Conservation (phyloP, 2,329 filamentous ascomycete genomes). For the Allantophomopsis lycopodina region DNA sequence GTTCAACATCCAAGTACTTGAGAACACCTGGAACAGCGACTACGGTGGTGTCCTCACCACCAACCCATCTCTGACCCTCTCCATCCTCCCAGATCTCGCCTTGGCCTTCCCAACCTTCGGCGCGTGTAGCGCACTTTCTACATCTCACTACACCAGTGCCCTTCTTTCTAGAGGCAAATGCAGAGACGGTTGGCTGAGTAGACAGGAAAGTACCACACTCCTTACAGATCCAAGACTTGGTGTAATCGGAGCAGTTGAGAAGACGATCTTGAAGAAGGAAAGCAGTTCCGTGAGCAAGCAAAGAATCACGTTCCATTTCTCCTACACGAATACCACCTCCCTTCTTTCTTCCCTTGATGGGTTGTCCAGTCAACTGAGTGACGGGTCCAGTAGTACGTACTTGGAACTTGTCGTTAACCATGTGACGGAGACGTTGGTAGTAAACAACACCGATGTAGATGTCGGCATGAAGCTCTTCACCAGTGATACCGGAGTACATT, state of each 20-base stretch:
- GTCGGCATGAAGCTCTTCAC: conserved; percentile 83
- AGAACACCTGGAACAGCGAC: conserved; percentile 89
- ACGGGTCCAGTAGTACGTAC: conserved; percentile 92
- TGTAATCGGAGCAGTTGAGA: conserved; percentile 94
- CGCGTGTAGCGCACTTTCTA: conserved; percentile 51
- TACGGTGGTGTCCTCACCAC: conserved; percentile 80
- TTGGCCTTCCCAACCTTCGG: conserved; percentile 28
- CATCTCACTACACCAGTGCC: conserved; percentile 62
- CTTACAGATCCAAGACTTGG: conserved; percentile 79
- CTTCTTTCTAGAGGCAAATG: conserved; percentile 49
- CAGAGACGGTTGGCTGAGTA: conserved; percentile 65
- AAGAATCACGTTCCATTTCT: conserved; percentile 95
- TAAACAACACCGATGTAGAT: conserved; percentile 97
- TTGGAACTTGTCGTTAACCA: conserved; percentile 99
- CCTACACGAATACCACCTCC: conserved; percentile 97
- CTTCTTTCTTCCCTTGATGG: conserved; percentile 91
- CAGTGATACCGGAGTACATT: conserved; percentile 96
- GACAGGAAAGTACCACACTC: conserved; percentile 83
- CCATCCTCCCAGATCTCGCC: conserved; percentile 90
- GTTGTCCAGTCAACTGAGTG: conserved; percentile 81
- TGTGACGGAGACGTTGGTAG: conserved; percentile 95
- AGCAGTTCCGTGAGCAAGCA: conserved; percentile 88
- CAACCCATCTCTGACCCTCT: conserved; percentile 68
- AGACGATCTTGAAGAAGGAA: conserved; percentile 91
- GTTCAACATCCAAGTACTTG: conserved; percentile 85